Conservation (phyloP, 2,329 filamentous ascomycete species). For the Trichoderma sp. region DNA sequence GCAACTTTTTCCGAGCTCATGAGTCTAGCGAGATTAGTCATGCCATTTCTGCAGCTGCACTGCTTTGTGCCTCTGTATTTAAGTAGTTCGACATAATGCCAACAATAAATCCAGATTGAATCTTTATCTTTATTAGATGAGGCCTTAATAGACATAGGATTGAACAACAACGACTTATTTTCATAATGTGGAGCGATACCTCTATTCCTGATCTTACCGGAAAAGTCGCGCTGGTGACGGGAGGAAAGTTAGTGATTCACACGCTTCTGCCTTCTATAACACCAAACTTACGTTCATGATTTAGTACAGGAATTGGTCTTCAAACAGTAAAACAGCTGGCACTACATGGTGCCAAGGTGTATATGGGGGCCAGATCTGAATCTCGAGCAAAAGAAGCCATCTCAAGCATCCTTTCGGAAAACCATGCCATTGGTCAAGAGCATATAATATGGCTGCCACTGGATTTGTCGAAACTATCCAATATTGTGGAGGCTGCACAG, state of each 20-base stretch:
- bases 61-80: not conserved
- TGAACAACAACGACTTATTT: not conserved
- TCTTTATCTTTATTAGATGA: not conserved
- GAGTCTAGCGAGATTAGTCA: not conserved
- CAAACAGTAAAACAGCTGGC: not conserved
- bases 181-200: not conserved
- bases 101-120: not conserved
- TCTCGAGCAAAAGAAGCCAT: not conserved
- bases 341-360: not conserved
- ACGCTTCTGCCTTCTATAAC: not conserved
- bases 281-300: not conserved
- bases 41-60: not conserved
- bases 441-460: not conserved
- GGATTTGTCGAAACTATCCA: not conserved
- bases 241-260: not conserved
- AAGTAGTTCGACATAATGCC: not conserved
- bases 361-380: not conserved
- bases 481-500: not conserved
- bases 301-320: not conserved
- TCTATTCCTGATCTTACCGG: not conserved
- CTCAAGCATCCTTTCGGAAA: not conserved
- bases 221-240: not conserved
- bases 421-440: not conserved
- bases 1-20: not conserved
- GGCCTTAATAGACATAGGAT: not conserved